phyloP scores from a whole-genome alignment of 129 eudicot genomes.

The Flaveria linearis region DNA sequence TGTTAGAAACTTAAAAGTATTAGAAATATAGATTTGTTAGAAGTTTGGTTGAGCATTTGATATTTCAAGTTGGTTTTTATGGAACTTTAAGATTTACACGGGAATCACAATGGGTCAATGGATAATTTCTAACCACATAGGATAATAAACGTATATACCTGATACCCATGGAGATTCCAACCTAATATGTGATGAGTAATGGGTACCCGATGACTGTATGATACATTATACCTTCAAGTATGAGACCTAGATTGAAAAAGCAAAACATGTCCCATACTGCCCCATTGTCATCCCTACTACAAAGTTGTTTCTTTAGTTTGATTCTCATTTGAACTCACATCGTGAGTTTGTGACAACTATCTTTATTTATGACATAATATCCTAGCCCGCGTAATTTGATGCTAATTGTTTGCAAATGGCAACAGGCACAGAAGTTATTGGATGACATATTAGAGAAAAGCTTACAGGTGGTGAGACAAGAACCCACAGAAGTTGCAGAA shows the following conservation, averaged over 20 bases:
- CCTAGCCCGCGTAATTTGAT: neutral
- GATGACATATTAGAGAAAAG: conserved; percentile 66
- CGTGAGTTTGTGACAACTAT: too few species aligned
- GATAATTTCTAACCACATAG: neutral
- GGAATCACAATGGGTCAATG: neutral
- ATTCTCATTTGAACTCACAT: neutral
- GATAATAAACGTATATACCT: neutral
- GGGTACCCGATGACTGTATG: too few species aligned
- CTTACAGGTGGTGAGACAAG: conserved; percentile 49
- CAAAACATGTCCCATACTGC: too few species aligned
- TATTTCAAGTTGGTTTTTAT: neutral
- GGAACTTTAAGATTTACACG: neutral
- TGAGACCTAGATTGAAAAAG: too few species aligned
- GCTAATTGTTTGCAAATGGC: conserved; percentile 10
- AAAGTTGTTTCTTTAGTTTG: neutral
- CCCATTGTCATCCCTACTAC: neutral
- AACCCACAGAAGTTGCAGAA: conserved; percentile 32
- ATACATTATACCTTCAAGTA: too few species aligned
- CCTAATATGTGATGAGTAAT: neutral
- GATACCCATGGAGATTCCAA: neutral
- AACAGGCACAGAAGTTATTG: conserved; percentile 65
- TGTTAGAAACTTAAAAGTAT: too few species aligned
- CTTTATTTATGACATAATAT: neutral
- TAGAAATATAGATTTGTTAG: neutral
- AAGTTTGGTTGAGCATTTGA: neutral